Percentiles rank a stretch among this genome's conserved stretches.
These are phyloP conservation scores for Arabis hirsuta DNA, from an alignment of 345 rosid species.

Conservation along the genomic window DNA sequence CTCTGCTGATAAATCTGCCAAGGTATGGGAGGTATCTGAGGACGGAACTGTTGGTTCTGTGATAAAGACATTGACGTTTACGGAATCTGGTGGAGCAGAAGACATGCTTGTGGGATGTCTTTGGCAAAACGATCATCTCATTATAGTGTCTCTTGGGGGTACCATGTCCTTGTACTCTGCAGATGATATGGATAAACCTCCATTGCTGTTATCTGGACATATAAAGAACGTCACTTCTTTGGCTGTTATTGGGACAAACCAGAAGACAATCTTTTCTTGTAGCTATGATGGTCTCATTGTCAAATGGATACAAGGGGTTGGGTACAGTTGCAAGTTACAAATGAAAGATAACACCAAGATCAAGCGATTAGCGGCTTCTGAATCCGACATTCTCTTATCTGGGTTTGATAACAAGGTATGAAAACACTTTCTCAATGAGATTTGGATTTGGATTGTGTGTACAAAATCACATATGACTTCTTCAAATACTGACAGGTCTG, in stretches of 20 bases:
- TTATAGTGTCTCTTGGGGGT: slow-evolving; percentile 74
- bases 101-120: slow-evolving; percentile 87
- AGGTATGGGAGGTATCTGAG: slow-evolving; percentile 68
- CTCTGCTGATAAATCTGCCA: slow-evolving; percentile 85
- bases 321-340: slow-evolving; percentile 57
- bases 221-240: slow-evolving; percentile 65
- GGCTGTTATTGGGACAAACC: slow-evolving; percentile 51
- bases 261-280: slow-evolving; percentile 61
- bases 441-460: not conserved
- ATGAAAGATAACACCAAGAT: slow-evolving; percentile 60
- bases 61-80: slow-evolving; percentile 55
- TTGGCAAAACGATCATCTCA: slow-evolving; percentile 73
- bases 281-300: slow-evolving; percentile 75
- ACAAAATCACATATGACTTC: not conserved
- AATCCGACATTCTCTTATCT: slow-evolving; percentile 54
- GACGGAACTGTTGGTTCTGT: slow-evolving; percentile 60
- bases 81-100: slow-evolving; percentile 62
- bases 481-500: slow-evolving; percentile 50
- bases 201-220: slow-evolving; percentile 65
- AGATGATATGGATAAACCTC: slow-evolving; percentile 65
- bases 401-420: slow-evolving; percentile 57
- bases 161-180: slow-evolving; percentile 58
- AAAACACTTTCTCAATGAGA: not conserved
- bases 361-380: slow-evolving; percentile 64
- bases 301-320: slow-evolving; percentile 71